Evolutionary conservation across 2,329 filamentous ascomycete genomes (phyloP).

Genomic region (Botrytis deweyae): DNA sequence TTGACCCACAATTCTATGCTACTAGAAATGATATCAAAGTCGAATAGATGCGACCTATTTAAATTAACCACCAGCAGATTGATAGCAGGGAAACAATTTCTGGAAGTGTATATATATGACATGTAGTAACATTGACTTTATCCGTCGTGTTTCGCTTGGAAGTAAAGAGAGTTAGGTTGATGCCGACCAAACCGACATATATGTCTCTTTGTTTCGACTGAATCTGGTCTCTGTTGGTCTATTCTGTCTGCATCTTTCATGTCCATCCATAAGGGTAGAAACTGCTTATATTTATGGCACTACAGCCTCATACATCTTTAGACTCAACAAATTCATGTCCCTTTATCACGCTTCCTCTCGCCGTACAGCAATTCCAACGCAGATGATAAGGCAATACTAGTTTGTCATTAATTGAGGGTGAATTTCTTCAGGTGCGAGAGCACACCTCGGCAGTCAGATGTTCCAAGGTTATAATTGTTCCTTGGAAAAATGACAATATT

Average conservation of each 20-base stretch:
- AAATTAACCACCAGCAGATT: neutral
- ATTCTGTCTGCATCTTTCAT: neutral
- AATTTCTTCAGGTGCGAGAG: neutral
- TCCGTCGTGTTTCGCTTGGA: neutral
- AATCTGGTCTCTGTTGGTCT: neutral
- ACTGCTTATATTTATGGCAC: neutral
- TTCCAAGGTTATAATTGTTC: neutral
- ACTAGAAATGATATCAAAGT: neutral
- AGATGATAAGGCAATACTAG: accelerated
- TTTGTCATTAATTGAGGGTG: neutral
- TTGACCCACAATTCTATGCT: neutral
- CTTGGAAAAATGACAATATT: neutral
- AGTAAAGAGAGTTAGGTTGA: neutral
- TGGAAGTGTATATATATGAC: neutral
- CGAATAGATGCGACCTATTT: neutral
- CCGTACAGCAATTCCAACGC: neutral
- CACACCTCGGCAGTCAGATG: neutral
- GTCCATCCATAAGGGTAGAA: neutral
- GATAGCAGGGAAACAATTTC: accelerated
- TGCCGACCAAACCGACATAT: no score
- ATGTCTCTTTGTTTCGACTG: neutral
- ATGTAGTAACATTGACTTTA: neutral
- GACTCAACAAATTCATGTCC: neutral
- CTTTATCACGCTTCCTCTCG: neutral
- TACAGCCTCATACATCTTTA: neutral